phyloP scores from a whole-genome alignment of 1,284 basidiomycete species.

The Ganoderma lingzhi region DNA sequence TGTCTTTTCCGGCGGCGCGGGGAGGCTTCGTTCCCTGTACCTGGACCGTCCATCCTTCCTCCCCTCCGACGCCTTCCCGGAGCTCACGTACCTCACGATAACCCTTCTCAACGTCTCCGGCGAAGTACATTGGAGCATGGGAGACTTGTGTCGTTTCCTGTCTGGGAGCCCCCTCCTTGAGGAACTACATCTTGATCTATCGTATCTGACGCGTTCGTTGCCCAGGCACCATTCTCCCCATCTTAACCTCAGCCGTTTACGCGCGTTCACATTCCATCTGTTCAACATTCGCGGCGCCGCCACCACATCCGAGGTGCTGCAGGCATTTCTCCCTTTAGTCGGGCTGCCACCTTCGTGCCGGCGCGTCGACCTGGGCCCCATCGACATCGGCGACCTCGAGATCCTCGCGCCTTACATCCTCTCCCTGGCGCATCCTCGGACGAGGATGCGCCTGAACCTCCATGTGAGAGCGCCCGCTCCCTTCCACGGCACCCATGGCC shows the following conservation, averaged over 20 bases:
- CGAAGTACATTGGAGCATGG: background rate
- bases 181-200: background rate
- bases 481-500: background rate
- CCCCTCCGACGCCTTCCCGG: background rate
- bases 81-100: background rate
- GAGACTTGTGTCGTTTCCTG: background rate
- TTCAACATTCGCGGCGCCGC: background rate
- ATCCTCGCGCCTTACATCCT: background rate
- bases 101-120: background rate
- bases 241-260: background rate
- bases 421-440: background rate
- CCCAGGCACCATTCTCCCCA: background rate
- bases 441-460: background rate
- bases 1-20: background rate
- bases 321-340: background rate
- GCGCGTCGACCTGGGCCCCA: background rate
- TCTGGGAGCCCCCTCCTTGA: background rate
- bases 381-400: background rate
- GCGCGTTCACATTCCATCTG: background rate
- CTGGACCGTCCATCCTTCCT: constrained; percentile 1
- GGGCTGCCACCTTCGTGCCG: background rate
- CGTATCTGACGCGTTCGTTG: background rate
- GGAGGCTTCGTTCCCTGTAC: background rate
- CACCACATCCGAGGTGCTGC: background rate
- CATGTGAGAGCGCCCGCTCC: no score